These are phyloP conservation scores for Lagerstroemia speciosa DNA, from an alignment of 345 rosid genomes.

Conservation along the genomic window DNA sequence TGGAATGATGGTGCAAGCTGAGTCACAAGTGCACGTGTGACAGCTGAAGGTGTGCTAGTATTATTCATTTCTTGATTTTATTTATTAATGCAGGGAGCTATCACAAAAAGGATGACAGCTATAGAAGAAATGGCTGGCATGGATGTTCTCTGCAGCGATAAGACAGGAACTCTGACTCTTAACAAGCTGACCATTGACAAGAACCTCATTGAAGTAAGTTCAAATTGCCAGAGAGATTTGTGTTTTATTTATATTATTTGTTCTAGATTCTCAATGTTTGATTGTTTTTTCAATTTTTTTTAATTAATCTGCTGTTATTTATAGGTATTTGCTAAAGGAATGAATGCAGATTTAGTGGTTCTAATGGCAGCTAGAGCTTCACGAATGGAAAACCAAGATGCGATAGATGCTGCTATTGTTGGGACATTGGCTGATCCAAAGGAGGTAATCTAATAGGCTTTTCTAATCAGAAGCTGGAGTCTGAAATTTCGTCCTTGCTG, in stretches of 20 bases:
- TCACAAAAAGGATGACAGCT: constrained; percentile 69
- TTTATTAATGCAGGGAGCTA: constrained; percentile 42
- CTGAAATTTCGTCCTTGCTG: background rate
- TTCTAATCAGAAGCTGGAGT: background rate
- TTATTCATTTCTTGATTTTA: background rate
- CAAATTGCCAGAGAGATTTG: background rate
- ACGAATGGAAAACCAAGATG: constrained; percentile 56
- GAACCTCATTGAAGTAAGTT: constrained; percentile 48
- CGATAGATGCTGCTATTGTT: constrained; percentile 53
- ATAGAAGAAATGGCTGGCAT: constrained; percentile 75
- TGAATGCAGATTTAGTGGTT: constrained; percentile 36
- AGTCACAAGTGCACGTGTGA: background rate
- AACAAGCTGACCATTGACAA: constrained; percentile 56
- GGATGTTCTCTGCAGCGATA: constrained; percentile 67
- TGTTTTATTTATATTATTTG: background rate
- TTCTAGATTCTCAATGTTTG: background rate
- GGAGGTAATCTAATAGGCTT: constrained; percentile 34
- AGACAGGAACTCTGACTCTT: constrained; percentile 60
- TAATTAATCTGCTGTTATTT: background rate
- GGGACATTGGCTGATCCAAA: constrained; percentile 64
- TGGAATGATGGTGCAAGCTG: background rate
- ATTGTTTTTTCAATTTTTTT: constrained; percentile 1
- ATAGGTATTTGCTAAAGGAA: constrained; percentile 42
- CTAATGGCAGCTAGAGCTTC: constrained; percentile 66
- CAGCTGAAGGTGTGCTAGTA: background rate